Evolutionary conservation across 1,284 basidiomycete species (phyloP).

Genomic region (Boletus smithii): DNA sequence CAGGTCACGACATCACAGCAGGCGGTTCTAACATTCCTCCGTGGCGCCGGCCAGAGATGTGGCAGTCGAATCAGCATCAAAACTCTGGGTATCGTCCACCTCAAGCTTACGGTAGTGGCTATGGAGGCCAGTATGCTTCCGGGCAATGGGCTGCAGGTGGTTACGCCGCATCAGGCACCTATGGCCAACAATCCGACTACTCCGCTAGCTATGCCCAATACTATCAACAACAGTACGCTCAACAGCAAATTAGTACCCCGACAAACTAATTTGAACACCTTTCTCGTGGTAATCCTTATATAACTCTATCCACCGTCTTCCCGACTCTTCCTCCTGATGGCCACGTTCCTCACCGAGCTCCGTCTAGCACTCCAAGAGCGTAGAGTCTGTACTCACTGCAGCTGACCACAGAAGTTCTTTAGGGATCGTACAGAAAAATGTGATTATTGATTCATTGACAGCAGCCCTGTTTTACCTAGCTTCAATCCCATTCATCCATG

Average conservation of each 20-base stretch:
- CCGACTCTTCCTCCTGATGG: conserved; percentile 19
- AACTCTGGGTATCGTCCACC: conserved; percentile 54
- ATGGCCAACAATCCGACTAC: conserved; percentile 59
- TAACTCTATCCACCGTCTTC: conserved; percentile 13
- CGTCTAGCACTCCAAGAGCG: conserved; percentile 26
- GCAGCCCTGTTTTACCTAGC: conserved; percentile 28
- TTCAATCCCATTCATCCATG: conserved; percentile 11
- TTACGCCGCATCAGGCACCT: conserved; percentile 38
- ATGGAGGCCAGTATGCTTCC: conserved; percentile 35
- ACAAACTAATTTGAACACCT: conserved; percentile 34
- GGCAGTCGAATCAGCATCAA: conserved; percentile 56
- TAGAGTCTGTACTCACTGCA: conserved; percentile 36
- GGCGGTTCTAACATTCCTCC: conserved; percentile 80
- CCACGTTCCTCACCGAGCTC: conserved; percentile 21
- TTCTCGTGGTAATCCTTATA: conserved; percentile 27
- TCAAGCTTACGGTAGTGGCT: conserved; percentile 43
- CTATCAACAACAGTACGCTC: conserved; percentile 77
- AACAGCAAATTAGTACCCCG: conserved; percentile 61
- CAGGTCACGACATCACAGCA: conserved; percentile 71
- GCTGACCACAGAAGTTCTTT: conserved; percentile 37
- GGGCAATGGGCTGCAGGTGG: conserved; percentile 47
- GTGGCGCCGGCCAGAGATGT: conserved; percentile 83
- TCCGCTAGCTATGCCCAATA: conserved; percentile 75
- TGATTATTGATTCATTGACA: conserved; percentile 33
- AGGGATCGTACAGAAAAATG: conserved; percentile 31